phyloP scores from a whole-genome alignment of 148 eudicot species.

The Heliosperma pusillum region DNA sequence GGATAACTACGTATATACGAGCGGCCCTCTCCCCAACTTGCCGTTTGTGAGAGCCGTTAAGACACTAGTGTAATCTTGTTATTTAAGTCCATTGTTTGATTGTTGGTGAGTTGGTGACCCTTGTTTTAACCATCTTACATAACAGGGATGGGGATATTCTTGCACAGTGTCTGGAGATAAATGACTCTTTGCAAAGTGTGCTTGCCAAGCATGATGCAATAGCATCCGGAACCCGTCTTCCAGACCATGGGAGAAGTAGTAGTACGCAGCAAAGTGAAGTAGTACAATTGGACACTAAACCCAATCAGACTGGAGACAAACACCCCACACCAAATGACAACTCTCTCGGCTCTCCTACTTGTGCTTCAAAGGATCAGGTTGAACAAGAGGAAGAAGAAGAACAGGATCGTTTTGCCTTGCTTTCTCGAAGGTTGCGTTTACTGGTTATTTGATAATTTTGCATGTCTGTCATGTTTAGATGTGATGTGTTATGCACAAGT shows the following conservation, averaged over 20 bases:
- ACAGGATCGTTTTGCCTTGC: constrained; percentile 73
- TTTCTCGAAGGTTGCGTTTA: constrained; percentile 62
- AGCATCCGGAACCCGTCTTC: constrained; percentile 73
- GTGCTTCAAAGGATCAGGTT: constrained; percentile 25
- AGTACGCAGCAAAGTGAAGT: constrained; percentile 25
- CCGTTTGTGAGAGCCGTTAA: too few species aligned
- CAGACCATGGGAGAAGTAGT: constrained; percentile 30
- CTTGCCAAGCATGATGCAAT: constrained; percentile 84
- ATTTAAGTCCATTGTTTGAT: too few species aligned
- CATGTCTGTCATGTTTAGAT: background rate
- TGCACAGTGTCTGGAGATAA: constrained; percentile 75
- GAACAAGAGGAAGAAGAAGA: constrained; percentile 67
- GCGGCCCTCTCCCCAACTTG: too few species aligned
- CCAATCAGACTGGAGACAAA: constrained; percentile 29
- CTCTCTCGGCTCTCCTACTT: constrained; percentile 35
- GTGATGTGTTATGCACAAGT: background rate
- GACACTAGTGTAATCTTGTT: too few species aligned
- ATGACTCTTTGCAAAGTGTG: constrained; percentile 68
- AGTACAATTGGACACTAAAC: constrained; percentile 30
- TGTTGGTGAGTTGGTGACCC: background rate
- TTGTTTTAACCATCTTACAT: background rate
- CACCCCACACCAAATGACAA: constrained; percentile 26
- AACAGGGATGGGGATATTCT: constrained; percentile 87
- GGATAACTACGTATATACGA: too few species aligned
- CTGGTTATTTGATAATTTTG: background rate